These are phyloP conservation scores for Boletus coccyginus DNA, from an alignment of 768 basidiomycete species.

Conservation along the genomic window DNA sequence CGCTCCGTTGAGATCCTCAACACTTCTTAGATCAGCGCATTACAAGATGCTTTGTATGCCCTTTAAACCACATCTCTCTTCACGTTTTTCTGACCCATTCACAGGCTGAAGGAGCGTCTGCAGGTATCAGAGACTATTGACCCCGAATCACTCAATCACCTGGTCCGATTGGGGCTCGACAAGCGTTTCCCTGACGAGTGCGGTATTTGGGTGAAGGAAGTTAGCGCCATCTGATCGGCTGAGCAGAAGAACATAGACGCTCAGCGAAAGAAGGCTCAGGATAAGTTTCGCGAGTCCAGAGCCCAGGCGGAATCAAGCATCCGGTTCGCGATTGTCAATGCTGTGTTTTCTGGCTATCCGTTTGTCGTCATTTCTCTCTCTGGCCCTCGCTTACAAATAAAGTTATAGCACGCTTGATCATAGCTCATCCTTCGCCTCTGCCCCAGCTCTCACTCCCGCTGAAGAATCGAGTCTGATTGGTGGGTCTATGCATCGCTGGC, in stretches of 20 bases:
- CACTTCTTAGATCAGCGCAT: constrained; percentile 5
- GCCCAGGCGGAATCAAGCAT: constrained; percentile 17
- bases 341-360: constrained; percentile 27
- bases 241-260: not conserved
- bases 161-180: constrained; percentile 30
- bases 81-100: not conserved
- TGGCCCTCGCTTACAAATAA: not conserved
- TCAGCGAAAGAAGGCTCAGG: constrained; percentile 12
- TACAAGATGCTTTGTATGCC: constrained; percentile 27
- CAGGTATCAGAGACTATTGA: constrained; percentile 23
- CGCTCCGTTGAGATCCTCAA: constrained; percentile 7
- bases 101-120: constrained; percentile 26
- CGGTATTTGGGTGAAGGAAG: constrained; percentile 21
- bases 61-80: not conserved
- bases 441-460: constrained; percentile 8
- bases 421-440: constrained; percentile 11
- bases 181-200: constrained; percentile 28
- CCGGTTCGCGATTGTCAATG: constrained; percentile 25
- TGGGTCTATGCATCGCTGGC: constrained; percentile 20
- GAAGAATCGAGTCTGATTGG: constrained; percentile 16
- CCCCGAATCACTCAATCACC: constrained; percentile 27
- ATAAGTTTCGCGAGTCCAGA: constrained; percentile 7
- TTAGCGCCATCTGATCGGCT: constrained; percentile 2
- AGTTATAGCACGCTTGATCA: constrained; percentile 18
- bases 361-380: constrained; percentile 4